These are phyloP conservation scores for Erodium trifolium DNA, from an alignment of 441 rosid species.

Conservation along the genomic window DNA sequence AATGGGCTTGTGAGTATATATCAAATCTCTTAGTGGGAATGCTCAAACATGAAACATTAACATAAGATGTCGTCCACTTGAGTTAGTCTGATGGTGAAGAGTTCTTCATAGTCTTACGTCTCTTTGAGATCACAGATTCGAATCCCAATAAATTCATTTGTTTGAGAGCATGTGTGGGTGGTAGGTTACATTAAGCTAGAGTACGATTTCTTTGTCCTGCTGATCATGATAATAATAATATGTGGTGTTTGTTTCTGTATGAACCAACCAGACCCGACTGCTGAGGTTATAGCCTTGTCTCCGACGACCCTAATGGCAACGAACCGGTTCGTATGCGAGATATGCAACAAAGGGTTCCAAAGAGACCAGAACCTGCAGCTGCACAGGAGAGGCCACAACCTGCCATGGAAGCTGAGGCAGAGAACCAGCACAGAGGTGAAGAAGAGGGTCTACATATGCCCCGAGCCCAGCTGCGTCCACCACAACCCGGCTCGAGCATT, in stretches of 20 bases:
- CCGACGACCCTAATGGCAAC: slow-evolving; percentile 47
- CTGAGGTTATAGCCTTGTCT: slow-evolving; percentile 41
- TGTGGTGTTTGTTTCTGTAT: background rate
- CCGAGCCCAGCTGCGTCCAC: slow-evolving; percentile 40
- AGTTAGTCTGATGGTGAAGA: no score
- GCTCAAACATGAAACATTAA: background rate
- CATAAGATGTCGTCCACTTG: background rate
- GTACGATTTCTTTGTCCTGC: no score
- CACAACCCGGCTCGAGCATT: slow-evolving; percentile 43
- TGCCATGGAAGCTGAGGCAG: slow-evolving; percentile 44
- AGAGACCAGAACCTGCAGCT: slow-evolving; percentile 29
- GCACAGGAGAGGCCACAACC: slow-evolving; percentile 35
- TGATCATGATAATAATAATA: background rate
- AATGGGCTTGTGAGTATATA: background rate
- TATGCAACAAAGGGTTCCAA: slow-evolving; percentile 34
- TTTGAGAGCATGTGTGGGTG: background rate
- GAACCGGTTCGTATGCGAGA: slow-evolving; percentile 44
- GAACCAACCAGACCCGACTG: slow-evolving; percentile 29
- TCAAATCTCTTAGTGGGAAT: background rate
- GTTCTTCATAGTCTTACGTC: no score
- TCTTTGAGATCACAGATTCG: no score
- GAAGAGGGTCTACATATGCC: slow-evolving; percentile 45
- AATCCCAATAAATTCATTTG: background rate
- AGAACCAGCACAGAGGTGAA: slow-evolving; percentile 33
- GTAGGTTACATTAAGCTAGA: no score